Conservation (phyloP, 129 eudicot species). For the Flaveria bidentis region DNA sequence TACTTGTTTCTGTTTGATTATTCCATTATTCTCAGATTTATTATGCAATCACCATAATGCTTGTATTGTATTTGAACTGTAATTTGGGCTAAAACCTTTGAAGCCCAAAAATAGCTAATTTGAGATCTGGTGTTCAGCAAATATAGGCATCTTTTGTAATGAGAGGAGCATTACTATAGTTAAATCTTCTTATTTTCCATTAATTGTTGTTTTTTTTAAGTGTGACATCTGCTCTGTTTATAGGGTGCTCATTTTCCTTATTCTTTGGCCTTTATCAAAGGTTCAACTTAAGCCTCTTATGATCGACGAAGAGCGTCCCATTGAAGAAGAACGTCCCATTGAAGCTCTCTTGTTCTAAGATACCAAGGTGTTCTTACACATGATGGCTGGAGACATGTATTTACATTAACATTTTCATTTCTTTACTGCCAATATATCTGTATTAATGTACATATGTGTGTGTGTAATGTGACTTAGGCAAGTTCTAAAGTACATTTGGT, state of each 20-base stretch:
- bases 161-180: too few species aligned
- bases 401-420: neutral
- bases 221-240: neutral
- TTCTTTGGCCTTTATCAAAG: slow-evolving; percentile 74
- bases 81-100: too few species aligned
- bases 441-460: neutral
- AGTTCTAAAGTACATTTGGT: too few species aligned
- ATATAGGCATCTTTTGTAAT: too few species aligned
- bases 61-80: too few species aligned
- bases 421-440: neutral
- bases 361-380: slow-evolving; percentile 97
- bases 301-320: slow-evolving; percentile 77
- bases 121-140: too few species aligned
- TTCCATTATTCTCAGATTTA: too few species aligned
- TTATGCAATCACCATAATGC: too few species aligned
- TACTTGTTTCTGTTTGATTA: too few species aligned
- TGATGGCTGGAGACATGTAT: slow-evolving; percentile 96
- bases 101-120: too few species aligned
- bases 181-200: too few species aligned
- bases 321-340: slow-evolving; percentile 84
- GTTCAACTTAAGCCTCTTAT: slow-evolving; percentile 93
- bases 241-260: slow-evolving; percentile 94
- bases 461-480: too few species aligned
- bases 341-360: slow-evolving; percentile 94
- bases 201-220: neutral